phyloP scores from a whole-genome alignment of 441 rosid species.

The Pelargonium fulgidum region DNA sequence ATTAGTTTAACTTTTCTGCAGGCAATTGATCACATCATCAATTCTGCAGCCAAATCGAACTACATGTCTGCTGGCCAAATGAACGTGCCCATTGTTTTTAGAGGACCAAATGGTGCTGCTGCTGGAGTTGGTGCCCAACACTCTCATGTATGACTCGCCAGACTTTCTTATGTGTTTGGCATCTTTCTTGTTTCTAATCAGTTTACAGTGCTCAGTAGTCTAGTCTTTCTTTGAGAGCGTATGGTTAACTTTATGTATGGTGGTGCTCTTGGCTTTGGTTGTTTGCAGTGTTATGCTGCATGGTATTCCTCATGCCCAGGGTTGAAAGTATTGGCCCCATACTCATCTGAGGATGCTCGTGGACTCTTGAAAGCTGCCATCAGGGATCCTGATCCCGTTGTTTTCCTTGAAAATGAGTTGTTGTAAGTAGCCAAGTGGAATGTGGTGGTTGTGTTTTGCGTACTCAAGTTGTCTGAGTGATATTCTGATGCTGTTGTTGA shows the following conservation, averaged over 20 bases:
- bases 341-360: constrained; percentile 87
- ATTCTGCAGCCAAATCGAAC: constrained; percentile 80
- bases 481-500: not conserved
- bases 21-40: constrained; percentile 76
- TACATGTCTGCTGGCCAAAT: constrained; percentile 94
- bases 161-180: constrained; percentile 18
- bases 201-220: not conserved
- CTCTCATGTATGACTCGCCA: constrained; percentile 65
- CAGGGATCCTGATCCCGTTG: constrained; percentile 96
- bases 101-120: constrained; percentile 86
- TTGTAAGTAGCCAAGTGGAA: constrained; percentile 43
- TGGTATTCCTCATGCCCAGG: constrained; percentile 89
- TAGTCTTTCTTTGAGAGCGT: not conserved
- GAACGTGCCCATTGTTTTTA: constrained; percentile 73
- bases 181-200: not conserved
- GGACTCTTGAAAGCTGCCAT: constrained; percentile 94
- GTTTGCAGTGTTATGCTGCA: constrained; percentile 77
- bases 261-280: not conserved
- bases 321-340: constrained; percentile 74
- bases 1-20: not conserved
- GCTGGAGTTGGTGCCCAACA: not conserved
- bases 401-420: constrained; percentile 89
- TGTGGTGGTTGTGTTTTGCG: not conserved
- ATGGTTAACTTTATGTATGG: not conserved
- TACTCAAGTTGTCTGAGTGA: too few species aligned